phyloP scores from a whole-genome alignment of 208 protist species.

The Porcisia hertigi region DNA sequence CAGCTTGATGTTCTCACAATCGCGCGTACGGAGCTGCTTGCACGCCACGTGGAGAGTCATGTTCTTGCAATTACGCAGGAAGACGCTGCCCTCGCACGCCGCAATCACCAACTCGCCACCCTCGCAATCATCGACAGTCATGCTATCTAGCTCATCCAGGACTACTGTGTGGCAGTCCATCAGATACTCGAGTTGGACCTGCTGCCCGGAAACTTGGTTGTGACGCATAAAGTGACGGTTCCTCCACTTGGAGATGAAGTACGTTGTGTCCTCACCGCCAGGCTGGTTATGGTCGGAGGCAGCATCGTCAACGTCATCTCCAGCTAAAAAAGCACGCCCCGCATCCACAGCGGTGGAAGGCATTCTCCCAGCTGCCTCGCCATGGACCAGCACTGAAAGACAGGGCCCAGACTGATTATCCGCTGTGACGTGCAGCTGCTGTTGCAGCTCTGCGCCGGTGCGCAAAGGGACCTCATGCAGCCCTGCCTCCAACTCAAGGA shows the following conservation, averaged over 20 bases:
- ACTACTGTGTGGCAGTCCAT: conserved; percentile 85
- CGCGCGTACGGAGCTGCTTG: conserved; percentile 92
- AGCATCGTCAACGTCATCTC: conserved; percentile 10
- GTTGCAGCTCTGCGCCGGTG: conserved; percentile 19
- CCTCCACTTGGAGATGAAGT: conserved; percentile 84
- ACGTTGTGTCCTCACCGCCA: conserved; percentile 74
- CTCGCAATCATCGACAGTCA: conserved; percentile 92
- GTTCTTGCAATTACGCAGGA: conserved; percentile 92
- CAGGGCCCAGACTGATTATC: conserved; percentile 1
- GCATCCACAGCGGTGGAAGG: background rate
- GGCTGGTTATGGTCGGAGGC: conserved; percentile 33
- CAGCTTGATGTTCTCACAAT: conserved; percentile 85
- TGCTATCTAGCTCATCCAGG: conserved; percentile 87
- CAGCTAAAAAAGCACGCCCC: conserved; percentile 11
- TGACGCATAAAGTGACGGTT: conserved; percentile 63
- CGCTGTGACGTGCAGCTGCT: conserved; percentile 10
- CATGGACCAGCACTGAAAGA: conserved; percentile 13
- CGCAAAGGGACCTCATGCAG: conserved; percentile 28
- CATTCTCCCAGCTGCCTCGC: background rate
- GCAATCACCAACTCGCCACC: conserved; percentile 92
- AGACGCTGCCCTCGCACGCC: conserved; percentile 91
- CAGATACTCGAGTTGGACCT: conserved; percentile 89
- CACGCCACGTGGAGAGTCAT: conserved; percentile 92
- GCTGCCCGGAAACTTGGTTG: conserved; percentile 80
- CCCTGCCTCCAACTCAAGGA: conserved; percentile 72